These are phyloP conservation scores for Trichoderma asperellum DNA, from an alignment of 2,329 filamentous ascomycete species.

Conservation along the genomic window DNA sequence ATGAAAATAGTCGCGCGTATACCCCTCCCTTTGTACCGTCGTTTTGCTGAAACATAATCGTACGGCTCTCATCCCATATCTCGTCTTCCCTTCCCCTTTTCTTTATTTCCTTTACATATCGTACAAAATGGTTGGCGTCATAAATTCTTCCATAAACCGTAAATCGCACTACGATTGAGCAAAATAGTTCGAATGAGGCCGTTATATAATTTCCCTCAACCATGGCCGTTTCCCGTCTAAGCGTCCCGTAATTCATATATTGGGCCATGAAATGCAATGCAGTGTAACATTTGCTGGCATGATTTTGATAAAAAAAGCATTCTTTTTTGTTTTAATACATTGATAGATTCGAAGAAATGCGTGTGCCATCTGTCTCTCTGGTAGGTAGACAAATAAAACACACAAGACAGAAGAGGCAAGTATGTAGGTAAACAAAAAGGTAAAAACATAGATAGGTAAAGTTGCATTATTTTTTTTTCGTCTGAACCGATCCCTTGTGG, in stretches of 20 bases:
- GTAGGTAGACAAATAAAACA: not conserved
- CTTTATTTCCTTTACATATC: not conserved
- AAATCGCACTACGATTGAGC: not conserved
- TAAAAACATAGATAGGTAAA: not conserved
- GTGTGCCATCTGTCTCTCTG: not conserved
- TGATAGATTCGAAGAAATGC: not conserved
- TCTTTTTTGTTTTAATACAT: slow-evolving; percentile 3
- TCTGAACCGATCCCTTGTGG: slow-evolving; percentile 13
- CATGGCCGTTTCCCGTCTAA: not conserved
- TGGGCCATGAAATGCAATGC: not conserved
- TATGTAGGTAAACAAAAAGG: not conserved
- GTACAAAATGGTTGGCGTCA: slow-evolving; percentile 11
- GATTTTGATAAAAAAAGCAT: not conserved
- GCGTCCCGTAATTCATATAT: not conserved
- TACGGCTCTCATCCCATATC: not conserved
- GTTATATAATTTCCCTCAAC: not conserved
- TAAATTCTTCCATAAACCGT: not conserved
- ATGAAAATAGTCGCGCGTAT: not conserved
- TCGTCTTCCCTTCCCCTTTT: not conserved
- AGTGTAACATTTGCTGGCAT: not conserved
- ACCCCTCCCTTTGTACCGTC: not conserved
- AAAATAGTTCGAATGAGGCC: not conserved
- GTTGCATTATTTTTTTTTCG: slow-evolving; percentile 7
- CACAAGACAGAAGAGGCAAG: not conserved
- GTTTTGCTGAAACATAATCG: not conserved